These are phyloP conservation scores for Tanacetum coccineum DNA, from an alignment of 129 eudicot genomes.

Conservation along the genomic window DNA sequence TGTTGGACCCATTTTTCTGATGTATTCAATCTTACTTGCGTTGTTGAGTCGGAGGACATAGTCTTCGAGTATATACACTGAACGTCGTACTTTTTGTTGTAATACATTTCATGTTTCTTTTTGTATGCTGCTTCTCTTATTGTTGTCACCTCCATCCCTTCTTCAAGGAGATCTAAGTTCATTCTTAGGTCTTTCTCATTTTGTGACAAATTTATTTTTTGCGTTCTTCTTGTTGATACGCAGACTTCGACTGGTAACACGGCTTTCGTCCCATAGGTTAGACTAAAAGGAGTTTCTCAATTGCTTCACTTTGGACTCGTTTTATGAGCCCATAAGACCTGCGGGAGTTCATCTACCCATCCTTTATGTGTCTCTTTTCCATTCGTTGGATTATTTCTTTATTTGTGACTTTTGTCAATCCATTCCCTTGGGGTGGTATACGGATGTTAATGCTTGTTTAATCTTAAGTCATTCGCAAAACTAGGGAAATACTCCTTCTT, in stretches of 20 bases:
- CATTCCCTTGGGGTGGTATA: not conserved
- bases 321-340: not conserved
- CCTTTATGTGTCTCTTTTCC: not conserved
- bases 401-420: not conserved
- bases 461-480: too few relatives aligned
- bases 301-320: not conserved
- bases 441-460: too few relatives aligned
- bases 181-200: too few relatives aligned
- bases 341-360: too few relatives aligned
- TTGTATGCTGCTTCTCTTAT: not conserved
- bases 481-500: too few relatives aligned
- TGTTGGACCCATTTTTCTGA: too few relatives aligned
- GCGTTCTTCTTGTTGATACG: not conserved
- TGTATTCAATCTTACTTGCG: too few relatives aligned
- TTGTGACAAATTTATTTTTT: not conserved
- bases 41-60: too few relatives aligned
- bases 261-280: not conserved
- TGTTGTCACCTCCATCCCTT: not conserved
- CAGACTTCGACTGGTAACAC: not conserved
- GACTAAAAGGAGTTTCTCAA: not conserved
- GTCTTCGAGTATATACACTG: too few relatives aligned
- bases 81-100: too few relatives aligned
- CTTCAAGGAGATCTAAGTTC: not conserved
- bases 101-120: too few relatives aligned
- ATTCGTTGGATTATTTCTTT: not conserved